phyloP scores from a whole-genome alignment of 139 green algal species.

The Coelastrella sp. region DNA sequence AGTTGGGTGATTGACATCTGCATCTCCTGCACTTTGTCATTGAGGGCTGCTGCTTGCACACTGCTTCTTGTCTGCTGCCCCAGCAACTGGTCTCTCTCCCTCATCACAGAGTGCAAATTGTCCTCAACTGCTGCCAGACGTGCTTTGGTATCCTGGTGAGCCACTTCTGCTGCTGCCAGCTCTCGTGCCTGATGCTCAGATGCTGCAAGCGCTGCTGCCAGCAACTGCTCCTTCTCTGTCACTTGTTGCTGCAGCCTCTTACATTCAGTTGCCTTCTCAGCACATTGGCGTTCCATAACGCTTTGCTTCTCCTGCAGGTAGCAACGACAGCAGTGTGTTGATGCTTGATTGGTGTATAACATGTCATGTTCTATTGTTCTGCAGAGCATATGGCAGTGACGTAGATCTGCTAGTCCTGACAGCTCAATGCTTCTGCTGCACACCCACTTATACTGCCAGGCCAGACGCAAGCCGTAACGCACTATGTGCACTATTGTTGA shows the following conservation, averaged over 20 bases:
- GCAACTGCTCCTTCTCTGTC: not conserved
- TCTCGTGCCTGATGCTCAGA: not conserved
- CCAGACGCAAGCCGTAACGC: too few relatives aligned
- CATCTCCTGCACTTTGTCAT: constrained; percentile 8
- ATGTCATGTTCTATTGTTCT: too few relatives aligned
- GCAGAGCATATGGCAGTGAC: too few relatives aligned
- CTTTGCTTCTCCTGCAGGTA: not conserved
- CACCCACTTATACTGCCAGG: too few relatives aligned
- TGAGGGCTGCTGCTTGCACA: not conserved
- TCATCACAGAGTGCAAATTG: not conserved
- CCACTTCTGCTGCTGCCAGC: not conserved
- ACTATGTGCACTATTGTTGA: too few relatives aligned
- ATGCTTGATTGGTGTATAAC: too few relatives aligned
- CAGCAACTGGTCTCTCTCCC: constrained; percentile 20
- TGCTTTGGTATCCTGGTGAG: not conserved
- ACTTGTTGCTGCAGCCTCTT: constrained; percentile 15
- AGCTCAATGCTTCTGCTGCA: too few relatives aligned
- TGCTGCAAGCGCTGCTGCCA: not conserved
- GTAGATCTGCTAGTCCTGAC: too few relatives aligned
- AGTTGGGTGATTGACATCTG: not conserved
- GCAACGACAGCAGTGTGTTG: too few relatives aligned
- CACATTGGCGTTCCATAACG: not conserved
- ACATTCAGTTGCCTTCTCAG: constrained; percentile 1
- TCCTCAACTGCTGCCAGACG: not conserved
- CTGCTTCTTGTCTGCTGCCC: not conserved